Conservation (phyloP, 306 rosid genomes). For the Sphenostylis stenocarpa region DNA sequence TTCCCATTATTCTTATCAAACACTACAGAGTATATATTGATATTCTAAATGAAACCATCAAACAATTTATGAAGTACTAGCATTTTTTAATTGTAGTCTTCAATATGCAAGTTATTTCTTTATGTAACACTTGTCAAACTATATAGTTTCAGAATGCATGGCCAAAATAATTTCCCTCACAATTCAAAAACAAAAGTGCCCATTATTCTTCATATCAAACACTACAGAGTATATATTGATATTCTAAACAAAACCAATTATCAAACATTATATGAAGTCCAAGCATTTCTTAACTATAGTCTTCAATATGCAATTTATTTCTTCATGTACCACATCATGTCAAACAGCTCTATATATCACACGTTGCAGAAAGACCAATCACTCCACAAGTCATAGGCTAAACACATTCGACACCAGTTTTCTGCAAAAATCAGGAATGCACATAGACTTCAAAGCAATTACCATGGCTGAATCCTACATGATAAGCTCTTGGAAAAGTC, state of each 20-base stretch:
- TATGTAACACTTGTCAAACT: neutral
- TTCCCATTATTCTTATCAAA: neutral
- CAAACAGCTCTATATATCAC: constrained; percentile 11
- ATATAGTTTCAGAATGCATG: neutral
- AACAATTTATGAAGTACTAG: constrained; percentile 12
- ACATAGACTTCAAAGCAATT: constrained; percentile 49
- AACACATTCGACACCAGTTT: constrained; percentile 9
- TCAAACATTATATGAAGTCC: constrained; percentile 9
- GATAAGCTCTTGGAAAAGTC: constrained; percentile 99
- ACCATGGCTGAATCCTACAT: constrained; percentile 99
- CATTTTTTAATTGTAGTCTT: neutral
- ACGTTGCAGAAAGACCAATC: constrained; percentile 22
- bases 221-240: constrained; percentile 19
- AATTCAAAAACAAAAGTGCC: neutral
- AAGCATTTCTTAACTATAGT: too few relatives aligned
- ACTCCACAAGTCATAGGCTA: constrained; percentile 8
- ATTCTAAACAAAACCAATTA: constrained; percentile 14
- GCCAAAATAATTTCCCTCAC: constrained; percentile 5
- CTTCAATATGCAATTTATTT: constrained; percentile 23
- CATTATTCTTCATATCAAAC: neutral
- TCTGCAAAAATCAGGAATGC: constrained; percentile 18
- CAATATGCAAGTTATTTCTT: too few relatives aligned
- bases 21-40: constrained; percentile 15
- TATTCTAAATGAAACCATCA: constrained; percentile 16
- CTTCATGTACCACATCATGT: constrained; percentile 4